Evolutionary conservation across 2,329 filamentous ascomycete species (phyloP).

Genomic region (Sclerotinia borealis): DNA sequence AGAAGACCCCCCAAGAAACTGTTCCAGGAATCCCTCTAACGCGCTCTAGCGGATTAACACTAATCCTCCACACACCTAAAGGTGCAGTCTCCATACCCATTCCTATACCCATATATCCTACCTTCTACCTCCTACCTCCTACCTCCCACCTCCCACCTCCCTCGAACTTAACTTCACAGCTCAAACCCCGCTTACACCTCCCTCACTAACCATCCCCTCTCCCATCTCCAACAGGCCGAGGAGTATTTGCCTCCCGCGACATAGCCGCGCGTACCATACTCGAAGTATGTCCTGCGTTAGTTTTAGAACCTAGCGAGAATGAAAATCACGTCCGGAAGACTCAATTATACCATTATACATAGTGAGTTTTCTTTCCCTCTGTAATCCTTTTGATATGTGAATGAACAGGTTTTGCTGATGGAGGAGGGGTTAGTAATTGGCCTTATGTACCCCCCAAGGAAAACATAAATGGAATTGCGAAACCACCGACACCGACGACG

Average conservation of each 20-base stretch:
- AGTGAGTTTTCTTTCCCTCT: constrained; percentile 34
- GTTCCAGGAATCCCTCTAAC: constrained; percentile 32
- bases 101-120: too few species aligned
- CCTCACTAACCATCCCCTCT: not conserved
- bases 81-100: constrained; percentile 33
- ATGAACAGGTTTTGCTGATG: not conserved
- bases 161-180: too few species aligned
- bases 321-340: constrained; percentile 45
- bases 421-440: constrained; percentile 16
- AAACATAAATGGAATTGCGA: constrained; percentile 39
- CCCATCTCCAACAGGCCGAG: constrained; percentile 39
- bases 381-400: too few species aligned
- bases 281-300: constrained; percentile 46
- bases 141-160: not conserved
- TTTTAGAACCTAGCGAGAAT: constrained; percentile 44
- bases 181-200: too few species aligned
- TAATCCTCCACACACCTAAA: constrained; percentile 46
- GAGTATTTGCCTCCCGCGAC: constrained; percentile 42
- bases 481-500: not conserved
- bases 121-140: not conserved
- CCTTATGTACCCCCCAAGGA: constrained; percentile 15
- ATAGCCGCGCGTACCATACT: constrained; percentile 44
- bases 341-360: constrained; percentile 49
- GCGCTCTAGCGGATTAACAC: constrained; percentile 37
- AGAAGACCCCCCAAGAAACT: not conserved